phyloP scores from a whole-genome alignment of 208 protist genomes.

The Strigomonas culicis region DNA sequence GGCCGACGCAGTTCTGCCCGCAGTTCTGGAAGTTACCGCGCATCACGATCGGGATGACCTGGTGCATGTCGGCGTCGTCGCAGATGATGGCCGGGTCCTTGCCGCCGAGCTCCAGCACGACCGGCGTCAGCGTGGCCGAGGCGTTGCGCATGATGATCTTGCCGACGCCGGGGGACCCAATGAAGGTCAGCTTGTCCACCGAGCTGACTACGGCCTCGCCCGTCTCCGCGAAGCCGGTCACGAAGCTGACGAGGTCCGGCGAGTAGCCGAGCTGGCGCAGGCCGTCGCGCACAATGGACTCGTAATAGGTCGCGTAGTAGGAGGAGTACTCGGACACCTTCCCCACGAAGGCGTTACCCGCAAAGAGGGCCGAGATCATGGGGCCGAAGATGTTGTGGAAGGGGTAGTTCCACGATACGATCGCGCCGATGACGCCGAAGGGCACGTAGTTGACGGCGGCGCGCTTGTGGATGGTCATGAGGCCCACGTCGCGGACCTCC shows the following conservation, averaged over 20 bases:
- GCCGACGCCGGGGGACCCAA: slow-evolving; percentile 83
- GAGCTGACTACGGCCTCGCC: slow-evolving; percentile 82
- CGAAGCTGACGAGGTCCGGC: slow-evolving; percentile 88
- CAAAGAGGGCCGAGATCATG: slow-evolving; percentile 93
- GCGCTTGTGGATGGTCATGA: slow-evolving; percentile 89
- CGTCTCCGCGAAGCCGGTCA: slow-evolving; percentile 93
- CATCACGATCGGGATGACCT: slow-evolving; percentile 87
- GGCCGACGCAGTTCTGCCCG: slow-evolving; percentile 92
- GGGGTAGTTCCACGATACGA: slow-evolving; percentile 96
- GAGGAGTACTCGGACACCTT: slow-evolving; percentile 95
- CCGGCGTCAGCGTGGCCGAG: slow-evolving; percentile 84
- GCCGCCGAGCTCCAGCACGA: slow-evolving; percentile 94
- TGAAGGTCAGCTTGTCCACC: slow-evolving; percentile 94
- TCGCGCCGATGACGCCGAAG: slow-evolving; percentile 90
- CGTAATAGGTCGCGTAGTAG: slow-evolving; percentile 90
- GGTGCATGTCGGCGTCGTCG: slow-evolving; percentile 89
- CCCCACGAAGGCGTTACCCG: slow-evolving; percentile 93
- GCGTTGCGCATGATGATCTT: slow-evolving; percentile 92
- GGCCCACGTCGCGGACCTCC: slow-evolving; percentile 79
- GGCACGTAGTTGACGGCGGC: slow-evolving; percentile 82
- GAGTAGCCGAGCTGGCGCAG: slow-evolving; percentile 85
- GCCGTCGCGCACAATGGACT: slow-evolving; percentile 86
- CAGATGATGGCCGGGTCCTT: slow-evolving; percentile 94
- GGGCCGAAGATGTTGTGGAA: slow-evolving; percentile 94
- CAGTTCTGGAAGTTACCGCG: slow-evolving; percentile 91